A percentile compares a stretch with the other conserved stretches of the same genome.
phyloP scores from a whole-genome alignment of 2,329 filamentous ascomycete genomes.

The Cladosporium sphaerospermum region DNA sequence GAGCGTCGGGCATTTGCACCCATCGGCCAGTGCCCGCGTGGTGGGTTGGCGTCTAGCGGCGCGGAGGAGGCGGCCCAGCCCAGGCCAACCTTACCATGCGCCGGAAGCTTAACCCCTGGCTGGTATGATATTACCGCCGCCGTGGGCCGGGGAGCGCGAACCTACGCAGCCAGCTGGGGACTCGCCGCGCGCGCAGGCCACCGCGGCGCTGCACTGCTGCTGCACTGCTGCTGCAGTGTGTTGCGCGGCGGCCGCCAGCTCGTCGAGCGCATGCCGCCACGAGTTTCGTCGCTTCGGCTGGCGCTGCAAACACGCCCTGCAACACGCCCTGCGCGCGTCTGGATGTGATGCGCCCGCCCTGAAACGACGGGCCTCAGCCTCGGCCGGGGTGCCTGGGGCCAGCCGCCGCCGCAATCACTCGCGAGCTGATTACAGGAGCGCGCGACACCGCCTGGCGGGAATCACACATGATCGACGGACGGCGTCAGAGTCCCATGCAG shows the following conservation, averaged over 20 bases:
- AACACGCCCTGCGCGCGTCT: background rate
- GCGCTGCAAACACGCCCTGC: background rate
- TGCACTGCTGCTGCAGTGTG: background rate
- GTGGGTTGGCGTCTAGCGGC: background rate
- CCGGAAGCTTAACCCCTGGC: constrained; percentile 9
- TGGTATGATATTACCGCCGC: constrained; percentile 8
- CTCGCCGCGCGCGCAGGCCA: background rate
- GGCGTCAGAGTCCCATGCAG: constrained; percentile 8
- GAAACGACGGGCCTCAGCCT: too few species aligned
- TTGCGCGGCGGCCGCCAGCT: background rate
- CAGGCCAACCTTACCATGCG: constrained; percentile 5
- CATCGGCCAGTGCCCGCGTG: background rate
- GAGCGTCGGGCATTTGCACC: background rate
- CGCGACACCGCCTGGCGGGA: constrained; percentile 7
- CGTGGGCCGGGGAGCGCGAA: background rate
- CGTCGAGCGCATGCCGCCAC: background rate
- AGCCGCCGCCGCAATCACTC: too few species aligned
- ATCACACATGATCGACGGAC: constrained; percentile 10
- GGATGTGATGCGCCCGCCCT: background rate
- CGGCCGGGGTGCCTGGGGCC: too few species aligned
- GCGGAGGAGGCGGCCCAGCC: constrained; percentile 7
- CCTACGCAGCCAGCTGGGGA: background rate
- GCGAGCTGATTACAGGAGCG: constrained; percentile 3
- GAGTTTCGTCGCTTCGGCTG: too few species aligned
- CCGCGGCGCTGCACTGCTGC: background rate